Base-by-base conservation (phyloP, 495 filamentous ascomycete genomes). In the Copromyces sp. region DNA sequence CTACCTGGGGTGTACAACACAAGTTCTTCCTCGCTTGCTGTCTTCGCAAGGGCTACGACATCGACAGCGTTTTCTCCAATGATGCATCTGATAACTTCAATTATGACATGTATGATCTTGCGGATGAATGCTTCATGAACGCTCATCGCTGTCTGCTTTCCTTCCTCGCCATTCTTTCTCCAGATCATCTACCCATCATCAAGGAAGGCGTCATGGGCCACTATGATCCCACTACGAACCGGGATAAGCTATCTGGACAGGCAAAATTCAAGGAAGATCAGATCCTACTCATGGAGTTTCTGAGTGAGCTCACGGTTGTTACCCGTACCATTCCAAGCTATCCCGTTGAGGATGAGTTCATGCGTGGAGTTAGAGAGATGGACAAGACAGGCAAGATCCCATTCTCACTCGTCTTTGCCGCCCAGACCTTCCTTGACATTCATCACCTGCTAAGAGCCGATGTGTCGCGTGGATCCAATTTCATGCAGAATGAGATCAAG, bases 381-480 rank as follows among this genome's bases (percentile, higher is more conserved):
- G 71, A 59, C 32, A 68, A 72, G 14, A 79, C 78, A 2, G 35
- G 68, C 37, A 8, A 76, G 4, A 47, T 82, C 2, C 69, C 82
- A 8, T 70, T 83, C 3, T 79, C 76, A 65, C 73, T 78, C 3
- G 77, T 83, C 2, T 83, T 85, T 68, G 79, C 83, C 35, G 77
- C 77, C 3, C 83, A 84, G 24, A 61, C 80, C n/a, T 84, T 80
- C 47, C 77, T 84, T 5, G 82, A 85, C 44, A 81, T 80, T n/a
- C 78, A 80, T 61, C 79, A 84, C 65, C 71, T 59, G 1, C 74
- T 84, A 2, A 68, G 77, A 9, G 72, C 40, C 3, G 42, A 74
- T 7, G 72, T 76, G 9, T 39, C 44, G 1, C 47, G 65, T 40
- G 69, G 71, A 6, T 79, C 75, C 42, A 12, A 70, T 2, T 73